Conservation (phyloP, 2,329 filamentous ascomycete species). For the Scolecobasidium constrictum region DNA sequence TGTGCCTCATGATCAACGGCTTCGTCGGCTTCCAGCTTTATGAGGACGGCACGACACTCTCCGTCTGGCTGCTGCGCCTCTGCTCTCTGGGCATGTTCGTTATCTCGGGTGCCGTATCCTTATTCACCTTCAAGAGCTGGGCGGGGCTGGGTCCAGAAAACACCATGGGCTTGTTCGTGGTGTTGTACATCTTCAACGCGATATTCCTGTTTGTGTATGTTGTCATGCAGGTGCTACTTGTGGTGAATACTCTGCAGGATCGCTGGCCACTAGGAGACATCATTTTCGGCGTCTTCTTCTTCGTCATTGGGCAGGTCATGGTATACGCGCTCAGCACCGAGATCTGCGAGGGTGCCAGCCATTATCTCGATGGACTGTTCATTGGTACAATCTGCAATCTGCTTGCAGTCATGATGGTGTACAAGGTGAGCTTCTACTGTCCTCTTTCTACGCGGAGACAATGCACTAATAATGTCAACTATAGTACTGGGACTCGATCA, state of each 20-base stretch:
- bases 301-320: conserved; percentile 83
- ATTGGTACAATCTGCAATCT: conserved; percentile 91
- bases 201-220: conserved; percentile 79
- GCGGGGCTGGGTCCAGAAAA: conserved; percentile 75
- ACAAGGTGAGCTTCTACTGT: conserved; percentile 62
- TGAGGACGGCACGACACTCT: conserved; percentile 88
- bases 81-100: conserved; percentile 72
- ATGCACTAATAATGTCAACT: too few species aligned
- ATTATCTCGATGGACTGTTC: conserved; percentile 91
- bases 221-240: conserved; percentile 77
- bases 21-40: conserved; percentile 98
- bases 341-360: conserved; percentile 74
- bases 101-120: conserved; percentile 74
- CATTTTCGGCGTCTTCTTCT: conserved; percentile 79
- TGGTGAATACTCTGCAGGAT: conserved; percentile 82
- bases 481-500: conserved; percentile 98
- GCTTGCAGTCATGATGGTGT: conserved; percentile 97
- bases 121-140: conserved; percentile 90
- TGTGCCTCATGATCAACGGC: conserved; percentile 87
- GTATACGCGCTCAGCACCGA: conserved; percentile 79
- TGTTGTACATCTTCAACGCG: conserved; percentile 84
- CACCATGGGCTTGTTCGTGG: conserved; percentile 80
- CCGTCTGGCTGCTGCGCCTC: conserved; percentile 81
- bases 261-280: conserved; percentile 94
- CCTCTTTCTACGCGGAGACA: too few species aligned